phyloP scores from a whole-genome alignment of 345 rosid genomes.

The Psidium guajava region DNA sequence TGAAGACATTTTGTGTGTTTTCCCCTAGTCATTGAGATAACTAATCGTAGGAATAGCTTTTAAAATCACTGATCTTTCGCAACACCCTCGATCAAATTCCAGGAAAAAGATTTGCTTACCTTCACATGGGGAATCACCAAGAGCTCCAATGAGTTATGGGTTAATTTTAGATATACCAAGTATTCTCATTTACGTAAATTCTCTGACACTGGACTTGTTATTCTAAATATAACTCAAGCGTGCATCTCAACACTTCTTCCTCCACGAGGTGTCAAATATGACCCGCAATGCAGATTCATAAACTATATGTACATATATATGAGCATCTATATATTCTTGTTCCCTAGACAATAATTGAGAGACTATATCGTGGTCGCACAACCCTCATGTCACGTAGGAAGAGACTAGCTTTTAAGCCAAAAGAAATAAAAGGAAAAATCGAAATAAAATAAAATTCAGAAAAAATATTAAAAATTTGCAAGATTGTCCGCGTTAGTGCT shows the following conservation, averaged over 20 bases:
- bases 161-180: background rate
- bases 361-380: no score
- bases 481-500: no score
- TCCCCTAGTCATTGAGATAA: background rate
- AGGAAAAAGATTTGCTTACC: background rate
- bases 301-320: no score
- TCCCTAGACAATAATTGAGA: no score
- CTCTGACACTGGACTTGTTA: accelerated
- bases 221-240: background rate
- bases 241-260: background rate
- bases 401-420: no score
- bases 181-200: background rate
- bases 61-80: background rate
- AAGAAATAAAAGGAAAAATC: no score
- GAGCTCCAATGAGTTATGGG: background rate
- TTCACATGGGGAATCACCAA: background rate
- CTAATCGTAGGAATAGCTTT: background rate
- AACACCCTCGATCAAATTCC: background rate
- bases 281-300: background rate
- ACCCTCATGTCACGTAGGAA: no score
- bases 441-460: no score
- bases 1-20: background rate
- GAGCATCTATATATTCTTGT: no score
- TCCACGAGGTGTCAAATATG: background rate
- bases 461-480: no score